Evolutionary conservation across 1,284 basidiomycete genomes (phyloP).

Genomic region (Microbotryum lychnidis-dioicae): DNA sequence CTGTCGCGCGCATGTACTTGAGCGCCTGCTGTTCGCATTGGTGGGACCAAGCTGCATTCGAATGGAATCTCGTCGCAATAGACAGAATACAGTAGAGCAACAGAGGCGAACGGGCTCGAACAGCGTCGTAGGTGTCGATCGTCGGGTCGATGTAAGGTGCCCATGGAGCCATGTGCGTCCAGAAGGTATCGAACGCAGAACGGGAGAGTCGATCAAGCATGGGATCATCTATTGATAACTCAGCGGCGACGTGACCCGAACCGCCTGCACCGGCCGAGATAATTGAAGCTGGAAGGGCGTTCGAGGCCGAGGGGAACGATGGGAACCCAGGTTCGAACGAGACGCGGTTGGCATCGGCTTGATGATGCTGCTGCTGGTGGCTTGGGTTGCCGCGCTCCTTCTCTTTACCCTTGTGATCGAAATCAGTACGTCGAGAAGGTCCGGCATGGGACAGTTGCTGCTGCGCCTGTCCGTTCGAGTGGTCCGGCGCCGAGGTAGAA

Average conservation of each 20-base stretch:
- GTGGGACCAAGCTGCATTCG: constrained; percentile 9
- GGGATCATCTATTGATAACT: constrained; percentile 4
- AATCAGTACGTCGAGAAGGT: neutral
- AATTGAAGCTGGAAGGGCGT: neutral
- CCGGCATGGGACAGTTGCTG: neutral
- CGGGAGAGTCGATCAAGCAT: constrained; percentile 5
- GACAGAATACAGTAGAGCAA: constrained; percentile 21
- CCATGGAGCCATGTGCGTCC: constrained; percentile 26
- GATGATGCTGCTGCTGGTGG: neutral
- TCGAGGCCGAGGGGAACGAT: neutral
- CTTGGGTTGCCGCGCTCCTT: neutral
- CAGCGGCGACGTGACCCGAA: neutral
- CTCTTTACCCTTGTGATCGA: neutral
- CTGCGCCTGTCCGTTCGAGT: neutral
- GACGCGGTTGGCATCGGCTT: neutral
- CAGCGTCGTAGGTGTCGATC: constrained; percentile 12
- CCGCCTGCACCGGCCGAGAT: neutral
- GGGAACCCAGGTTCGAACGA: neutral
- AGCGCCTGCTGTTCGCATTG: constrained; percentile 14
- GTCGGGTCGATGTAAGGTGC: constrained; percentile 25
- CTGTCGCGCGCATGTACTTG: constrained; percentile 16
- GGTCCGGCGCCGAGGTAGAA: neutral
- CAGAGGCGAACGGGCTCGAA: constrained; percentile 15
- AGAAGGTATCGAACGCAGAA: constrained; percentile 24
- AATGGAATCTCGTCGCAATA: constrained; percentile 4